Evolutionary conservation across 192 early-diverging fungal species (phyloP).

Genomic region (Ramicandelaber brevisporus): DNA sequence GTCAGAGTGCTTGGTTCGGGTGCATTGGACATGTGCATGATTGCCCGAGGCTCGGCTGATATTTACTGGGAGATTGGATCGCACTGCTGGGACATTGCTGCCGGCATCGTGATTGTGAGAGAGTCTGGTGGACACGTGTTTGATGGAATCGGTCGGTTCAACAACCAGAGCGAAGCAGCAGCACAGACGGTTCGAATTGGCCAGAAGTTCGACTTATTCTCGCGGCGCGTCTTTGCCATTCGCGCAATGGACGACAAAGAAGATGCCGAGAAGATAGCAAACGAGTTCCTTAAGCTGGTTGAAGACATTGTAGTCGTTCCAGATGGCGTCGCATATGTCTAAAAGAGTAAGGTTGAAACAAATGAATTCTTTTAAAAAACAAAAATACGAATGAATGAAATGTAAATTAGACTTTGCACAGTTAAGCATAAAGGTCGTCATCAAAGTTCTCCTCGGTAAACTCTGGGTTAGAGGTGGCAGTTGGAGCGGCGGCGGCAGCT

Average conservation of each 20-base stretch:
- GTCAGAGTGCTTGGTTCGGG: conserved; percentile 55
- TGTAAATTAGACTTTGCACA: too few relatives aligned
- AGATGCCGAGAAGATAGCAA: conserved; percentile 17
- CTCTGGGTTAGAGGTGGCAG: background rate
- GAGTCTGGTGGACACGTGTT: conserved; percentile 69
- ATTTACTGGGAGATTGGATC: conserved; percentile 79
- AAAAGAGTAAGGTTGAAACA: too few relatives aligned
- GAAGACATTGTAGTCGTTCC: conserved; percentile 22
- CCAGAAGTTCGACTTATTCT: conserved; percentile 11
- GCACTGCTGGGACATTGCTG: conserved; percentile 65
- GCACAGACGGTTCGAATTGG: conserved; percentile 11
- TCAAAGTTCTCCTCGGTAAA: background rate
- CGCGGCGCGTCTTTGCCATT: conserved; percentile 10
- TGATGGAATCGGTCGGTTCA: conserved; percentile 21
- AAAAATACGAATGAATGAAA: too few relatives aligned
- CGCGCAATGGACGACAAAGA: conserved; percentile 7
- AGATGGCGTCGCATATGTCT: too few relatives aligned
- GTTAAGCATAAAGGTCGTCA: background rate
- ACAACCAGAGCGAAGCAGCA: conserved; percentile 3
- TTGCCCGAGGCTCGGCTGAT: conserved; percentile 62
- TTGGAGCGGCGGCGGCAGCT: too few relatives aligned
- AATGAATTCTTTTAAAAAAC: too few relatives aligned
- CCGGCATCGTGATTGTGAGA: conserved; percentile 51
- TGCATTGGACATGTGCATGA: conserved; percentile 45
- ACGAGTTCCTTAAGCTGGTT: conserved; percentile 28